Percentiles rank a stretch among this genome's conserved stretches.
Evolutionary conservation across 139 green algal species (phyloP).

Genomic region (Closterium sp.): DNA sequence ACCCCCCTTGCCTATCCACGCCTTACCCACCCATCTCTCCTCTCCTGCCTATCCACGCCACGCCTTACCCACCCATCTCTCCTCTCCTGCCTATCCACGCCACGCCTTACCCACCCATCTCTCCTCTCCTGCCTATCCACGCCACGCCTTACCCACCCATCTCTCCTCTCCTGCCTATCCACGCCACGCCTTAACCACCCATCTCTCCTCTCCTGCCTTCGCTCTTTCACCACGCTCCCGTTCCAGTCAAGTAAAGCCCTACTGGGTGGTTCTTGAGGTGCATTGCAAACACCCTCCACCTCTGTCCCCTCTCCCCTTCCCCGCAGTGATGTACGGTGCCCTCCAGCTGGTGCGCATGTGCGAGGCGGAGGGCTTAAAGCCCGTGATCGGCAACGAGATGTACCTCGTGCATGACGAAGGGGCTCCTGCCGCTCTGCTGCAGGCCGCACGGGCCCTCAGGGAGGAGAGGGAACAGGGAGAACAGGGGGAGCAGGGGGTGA

Average conservation of each 20-base stretch:
- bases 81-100: not conserved
- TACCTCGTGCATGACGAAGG: conserved; percentile 37
- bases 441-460: not conserved
- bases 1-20: too few relatives aligned
- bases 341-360: conserved; percentile 42
- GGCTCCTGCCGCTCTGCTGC: not conserved
- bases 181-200: not conserved
- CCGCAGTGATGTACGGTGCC: conserved; percentile 40
- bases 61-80: too few relatives aligned
- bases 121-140: not conserved
- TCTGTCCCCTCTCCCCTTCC: not conserved
- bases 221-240: not conserved
- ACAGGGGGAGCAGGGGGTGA: not conserved
- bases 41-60: not conserved
- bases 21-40: not conserved
- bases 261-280: too few relatives aligned
- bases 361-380: conserved; percentile 29
- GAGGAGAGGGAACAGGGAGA: not conserved
- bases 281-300: not conserved
- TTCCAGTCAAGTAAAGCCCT: not conserved
- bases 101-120: too few relatives aligned
- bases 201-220: not conserved
- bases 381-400: conserved; percentile 52
- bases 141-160: too few relatives aligned
- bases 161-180: not conserved